These are phyloP conservation scores for Dendrobium catenatum DNA, from an alignment of 106 monocot genomes.

Conservation along the genomic window DNA sequence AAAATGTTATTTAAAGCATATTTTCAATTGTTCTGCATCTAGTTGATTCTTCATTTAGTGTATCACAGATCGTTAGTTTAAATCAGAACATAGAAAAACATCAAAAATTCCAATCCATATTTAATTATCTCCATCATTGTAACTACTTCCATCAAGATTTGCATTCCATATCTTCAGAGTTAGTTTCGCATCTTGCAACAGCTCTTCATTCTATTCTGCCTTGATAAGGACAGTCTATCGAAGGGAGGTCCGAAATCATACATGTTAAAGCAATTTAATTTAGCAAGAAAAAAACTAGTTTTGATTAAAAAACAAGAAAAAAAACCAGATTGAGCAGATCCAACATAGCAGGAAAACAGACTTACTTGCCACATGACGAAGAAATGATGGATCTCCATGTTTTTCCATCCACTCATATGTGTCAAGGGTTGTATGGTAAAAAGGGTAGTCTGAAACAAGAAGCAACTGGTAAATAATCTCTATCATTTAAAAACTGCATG, in stretches of 20 bases:
- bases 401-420: slow-evolving; percentile 76
- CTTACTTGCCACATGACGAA: slow-evolving; percentile 76
- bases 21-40: background rate
- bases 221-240: background rate
- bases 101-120: background rate
- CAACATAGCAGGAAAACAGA: background rate
- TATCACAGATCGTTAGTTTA: background rate
- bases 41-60: background rate
- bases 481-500: background rate
- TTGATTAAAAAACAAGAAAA: background rate
- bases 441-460: slow-evolving; percentile 49
- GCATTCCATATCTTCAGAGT: background rate
- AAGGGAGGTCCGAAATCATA: background rate
- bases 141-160: background rate
- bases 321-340: background rate
- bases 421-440: slow-evolving; percentile 76
- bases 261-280: background rate
- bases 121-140: background rate
- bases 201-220: background rate
- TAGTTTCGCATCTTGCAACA: background rate
- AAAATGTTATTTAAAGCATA: background rate
- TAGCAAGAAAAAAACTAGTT: too few species aligned
- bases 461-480: background rate
- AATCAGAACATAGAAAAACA: background rate
- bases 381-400: slow-evolving; percentile 80